These are phyloP conservation scores for Auricularia cornea DNA, from an alignment of 768 basidiomycete genomes.

Conservation along the genomic window DNA sequence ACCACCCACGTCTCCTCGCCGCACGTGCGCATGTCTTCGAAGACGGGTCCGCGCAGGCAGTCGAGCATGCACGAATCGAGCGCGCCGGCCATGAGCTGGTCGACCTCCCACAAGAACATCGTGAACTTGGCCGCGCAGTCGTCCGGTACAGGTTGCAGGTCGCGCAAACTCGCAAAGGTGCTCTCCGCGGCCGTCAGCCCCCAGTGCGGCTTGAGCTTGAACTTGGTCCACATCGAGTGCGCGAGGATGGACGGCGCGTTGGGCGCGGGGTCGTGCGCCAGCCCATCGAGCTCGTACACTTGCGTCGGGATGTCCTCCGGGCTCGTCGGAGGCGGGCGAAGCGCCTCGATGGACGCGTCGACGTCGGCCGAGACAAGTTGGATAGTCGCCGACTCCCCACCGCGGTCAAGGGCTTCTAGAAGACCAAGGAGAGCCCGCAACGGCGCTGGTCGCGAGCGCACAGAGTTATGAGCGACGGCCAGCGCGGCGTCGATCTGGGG, in stretches of 20 bases:
- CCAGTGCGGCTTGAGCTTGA: slow-evolving; percentile 64
- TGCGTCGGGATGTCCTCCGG: slow-evolving; percentile 60
- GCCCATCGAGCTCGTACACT: slow-evolving; percentile 50
- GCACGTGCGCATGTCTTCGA: slow-evolving; percentile 51
- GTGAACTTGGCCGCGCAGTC: slow-evolving; percentile 35
- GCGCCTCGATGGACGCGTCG: slow-evolving; percentile 49
- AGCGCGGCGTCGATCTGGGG: slow-evolving; percentile 49
- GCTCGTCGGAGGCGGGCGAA: slow-evolving; percentile 53
- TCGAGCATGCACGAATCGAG: slow-evolving; percentile 60
- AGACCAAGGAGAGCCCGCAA: slow-evolving; percentile 56
- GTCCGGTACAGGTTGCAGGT: slow-evolving; percentile 49
- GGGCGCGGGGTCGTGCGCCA: slow-evolving; percentile 55
- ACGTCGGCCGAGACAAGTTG: slow-evolving; percentile 17
- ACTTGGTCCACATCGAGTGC: slow-evolving; percentile 75
- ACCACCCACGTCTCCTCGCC: slow-evolving; percentile 59
- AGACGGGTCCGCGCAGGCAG: slow-evolving; percentile 67
- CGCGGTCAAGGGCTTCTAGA: slow-evolving; percentile 57
- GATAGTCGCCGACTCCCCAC: slow-evolving; percentile 31
- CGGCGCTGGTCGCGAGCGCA: slow-evolving; percentile 57
- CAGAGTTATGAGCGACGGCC: slow-evolving; percentile 50
- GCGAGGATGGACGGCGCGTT: slow-evolving; percentile 49
- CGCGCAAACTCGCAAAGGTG: slow-evolving; percentile 67
- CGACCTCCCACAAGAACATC: slow-evolving; percentile 60
- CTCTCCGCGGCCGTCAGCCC: slow-evolving; percentile 83
- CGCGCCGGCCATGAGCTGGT: slow-evolving; percentile 67